These are phyloP conservation scores for Mortierella claussenii DNA, from an alignment of 192 early-diverging fungal species.

Conservation along the genomic window DNA sequence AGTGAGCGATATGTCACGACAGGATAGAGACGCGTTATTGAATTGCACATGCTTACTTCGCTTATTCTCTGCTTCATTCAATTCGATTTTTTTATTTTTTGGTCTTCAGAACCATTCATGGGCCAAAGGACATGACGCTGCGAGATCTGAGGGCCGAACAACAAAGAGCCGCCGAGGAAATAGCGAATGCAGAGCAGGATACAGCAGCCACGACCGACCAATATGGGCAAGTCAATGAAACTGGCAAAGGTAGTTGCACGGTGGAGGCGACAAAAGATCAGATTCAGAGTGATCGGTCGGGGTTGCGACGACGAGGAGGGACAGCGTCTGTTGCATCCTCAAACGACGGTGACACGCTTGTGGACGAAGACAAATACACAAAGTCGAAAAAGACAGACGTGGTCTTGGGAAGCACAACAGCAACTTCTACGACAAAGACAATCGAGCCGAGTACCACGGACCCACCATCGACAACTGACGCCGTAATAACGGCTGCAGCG, in stretches of 20 bases:
- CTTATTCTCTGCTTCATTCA: too few species aligned
- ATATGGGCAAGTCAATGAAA: conserved; percentile 4
- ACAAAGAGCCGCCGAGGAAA: conserved; percentile 2
- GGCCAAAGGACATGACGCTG: conserved; percentile 7
- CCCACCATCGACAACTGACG: too few species aligned
- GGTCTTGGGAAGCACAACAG: neutral
- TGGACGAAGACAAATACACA: neutral
- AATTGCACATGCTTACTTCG: too few species aligned
- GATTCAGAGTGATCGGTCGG: neutral
- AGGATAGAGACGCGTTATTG: too few species aligned
- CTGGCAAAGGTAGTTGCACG: neutral
- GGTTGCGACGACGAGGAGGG: conserved; percentile 1
- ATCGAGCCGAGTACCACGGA: too few species aligned
- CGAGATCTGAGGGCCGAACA: conserved; percentile 19
- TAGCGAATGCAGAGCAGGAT: conserved; percentile 5
- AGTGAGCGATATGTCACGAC: too few species aligned
- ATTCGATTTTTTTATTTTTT: too few species aligned
- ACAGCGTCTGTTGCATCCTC: neutral
- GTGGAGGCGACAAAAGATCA: neutral
- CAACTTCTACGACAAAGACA: neutral
- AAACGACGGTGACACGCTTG: neutral
- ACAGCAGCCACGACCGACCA: neutral
- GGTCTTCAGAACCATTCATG: conserved; percentile 1
- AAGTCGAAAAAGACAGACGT: neutral
- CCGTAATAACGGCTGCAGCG: too few species aligned